phyloP scores from a whole-genome alignment of 495 filamentous ascomycete species.

The Daldinia decipiens region DNA sequence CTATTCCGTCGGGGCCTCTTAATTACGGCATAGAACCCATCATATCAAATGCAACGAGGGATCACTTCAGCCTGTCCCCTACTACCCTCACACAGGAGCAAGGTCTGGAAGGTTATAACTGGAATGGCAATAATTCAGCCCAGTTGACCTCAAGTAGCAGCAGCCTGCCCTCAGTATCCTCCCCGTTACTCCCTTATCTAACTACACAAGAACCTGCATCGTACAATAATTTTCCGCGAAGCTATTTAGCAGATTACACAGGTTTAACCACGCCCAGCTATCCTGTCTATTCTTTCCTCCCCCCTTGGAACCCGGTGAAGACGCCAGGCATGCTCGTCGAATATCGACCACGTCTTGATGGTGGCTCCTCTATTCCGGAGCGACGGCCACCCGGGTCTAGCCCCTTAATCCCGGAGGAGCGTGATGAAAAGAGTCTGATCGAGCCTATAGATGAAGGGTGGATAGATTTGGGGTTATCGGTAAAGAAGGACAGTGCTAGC shows the following conservation, averaged over 20 bases:
- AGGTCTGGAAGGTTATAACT: slow-evolving; percentile 18
- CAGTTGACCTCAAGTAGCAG: slow-evolving; percentile 6
- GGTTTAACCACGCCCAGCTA: slow-evolving; percentile 3
- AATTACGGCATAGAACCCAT: slow-evolving; percentile 12
- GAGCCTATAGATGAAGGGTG: slow-evolving; percentile 10
- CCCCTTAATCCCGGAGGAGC: background rate
- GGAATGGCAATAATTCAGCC: background rate
- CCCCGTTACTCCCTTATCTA: slow-evolving; percentile 6
- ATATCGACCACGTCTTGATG: background rate
- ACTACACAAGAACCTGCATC: slow-evolving; percentile 4
- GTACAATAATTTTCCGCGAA: background rate
- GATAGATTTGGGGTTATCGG: background rate
- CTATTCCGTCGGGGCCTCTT: slow-evolving; percentile 9
- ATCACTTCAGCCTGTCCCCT: slow-evolving; percentile 31
- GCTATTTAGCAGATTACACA: background rate
- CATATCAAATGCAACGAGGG: slow-evolving; percentile 16
- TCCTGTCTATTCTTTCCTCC: slow-evolving; percentile 1
- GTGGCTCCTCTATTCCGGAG: background rate
- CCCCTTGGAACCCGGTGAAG: background rate
- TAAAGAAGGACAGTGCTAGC: background rate
- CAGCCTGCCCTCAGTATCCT: slow-evolving; percentile 1
- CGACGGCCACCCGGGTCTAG: background rate
- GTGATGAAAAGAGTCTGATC: background rate
- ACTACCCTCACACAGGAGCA: slow-evolving; percentile 25
- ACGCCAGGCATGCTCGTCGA: slow-evolving; percentile 16